phyloP scores from a whole-genome alignment of 306 rosid species.

The Sophora flavescens region DNA sequence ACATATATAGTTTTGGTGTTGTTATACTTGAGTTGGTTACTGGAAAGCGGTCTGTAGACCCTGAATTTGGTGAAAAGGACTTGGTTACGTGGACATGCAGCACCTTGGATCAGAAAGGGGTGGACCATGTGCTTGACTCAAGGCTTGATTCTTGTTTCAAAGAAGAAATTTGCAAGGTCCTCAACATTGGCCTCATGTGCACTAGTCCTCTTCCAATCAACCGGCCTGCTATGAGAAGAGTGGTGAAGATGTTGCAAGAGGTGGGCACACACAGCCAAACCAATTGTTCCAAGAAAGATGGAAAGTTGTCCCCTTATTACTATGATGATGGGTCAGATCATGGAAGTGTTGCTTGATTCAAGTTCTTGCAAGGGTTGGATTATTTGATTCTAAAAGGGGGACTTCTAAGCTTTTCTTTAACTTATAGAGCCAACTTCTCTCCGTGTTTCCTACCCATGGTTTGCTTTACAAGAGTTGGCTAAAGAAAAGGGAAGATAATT shows the following conservation, averaged over 20 bases:
- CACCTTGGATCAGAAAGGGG: constrained; percentile 81
- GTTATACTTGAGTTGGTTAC: constrained; percentile 87
- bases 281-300: constrained; percentile 54
- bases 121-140: constrained; percentile 73
- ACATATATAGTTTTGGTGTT: constrained; percentile 91
- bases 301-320: constrained; percentile 71
- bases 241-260: constrained; percentile 75
- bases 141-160: constrained; percentile 76
- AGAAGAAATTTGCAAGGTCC: constrained; percentile 82
- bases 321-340: constrained; percentile 72
- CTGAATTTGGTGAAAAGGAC: constrained; percentile 91
- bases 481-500: constrained; percentile 17
- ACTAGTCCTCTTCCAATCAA: constrained; percentile 90
- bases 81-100: constrained; percentile 90
- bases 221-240: constrained; percentile 74
- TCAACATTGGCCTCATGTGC: constrained; percentile 87
- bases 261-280: constrained; percentile 55
- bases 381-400: constrained; percentile 1
- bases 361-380: constrained; percentile 18
- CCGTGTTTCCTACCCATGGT: constrained; percentile 34
- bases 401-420: constrained; percentile 34
- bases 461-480: constrained; percentile 38
- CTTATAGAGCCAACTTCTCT: constrained; percentile 36
- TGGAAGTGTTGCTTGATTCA: constrained; percentile 69
- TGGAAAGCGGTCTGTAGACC: constrained; percentile 76